These are phyloP conservation scores for Sporopachydermia lactativora DNA, from an alignment of 805 yeast species.

Conservation along the genomic window DNA sequence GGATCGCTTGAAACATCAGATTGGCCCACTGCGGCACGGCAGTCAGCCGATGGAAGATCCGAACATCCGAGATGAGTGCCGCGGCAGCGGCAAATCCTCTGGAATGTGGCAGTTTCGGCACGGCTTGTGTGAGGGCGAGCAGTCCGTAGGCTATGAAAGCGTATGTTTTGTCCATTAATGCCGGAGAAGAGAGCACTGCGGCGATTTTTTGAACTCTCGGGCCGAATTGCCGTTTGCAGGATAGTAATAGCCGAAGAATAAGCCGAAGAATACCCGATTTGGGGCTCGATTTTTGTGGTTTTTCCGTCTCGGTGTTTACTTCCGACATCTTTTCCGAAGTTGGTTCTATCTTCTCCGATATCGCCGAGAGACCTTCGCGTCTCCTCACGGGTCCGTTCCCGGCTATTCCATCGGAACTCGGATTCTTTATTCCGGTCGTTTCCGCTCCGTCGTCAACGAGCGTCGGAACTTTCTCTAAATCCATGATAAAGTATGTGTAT, in stretches of 20 bases:
- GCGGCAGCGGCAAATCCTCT: not conserved
- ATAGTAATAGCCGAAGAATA: not conserved
- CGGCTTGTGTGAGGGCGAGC: not conserved
- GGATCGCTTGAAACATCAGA: not conserved
- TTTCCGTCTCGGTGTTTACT: too few relatives aligned
- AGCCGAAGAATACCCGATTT: too few relatives aligned
- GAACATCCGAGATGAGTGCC: not conserved
- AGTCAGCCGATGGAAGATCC: not conserved
- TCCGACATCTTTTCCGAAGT: too few relatives aligned
- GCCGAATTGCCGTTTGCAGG: not conserved
- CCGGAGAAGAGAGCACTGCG: not conserved
- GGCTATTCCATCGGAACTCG: too few relatives aligned
- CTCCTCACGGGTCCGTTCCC: too few relatives aligned
- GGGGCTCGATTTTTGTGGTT: too few relatives aligned
- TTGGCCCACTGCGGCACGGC: not conserved
- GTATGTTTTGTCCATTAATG: not conserved
- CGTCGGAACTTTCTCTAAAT: too few relatives aligned
- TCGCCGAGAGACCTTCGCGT: too few relatives aligned
- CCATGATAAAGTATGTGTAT: too few relatives aligned
- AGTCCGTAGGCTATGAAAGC: not conserved
- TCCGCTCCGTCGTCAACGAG: too few relatives aligned
- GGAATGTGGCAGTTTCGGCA: not conserved
- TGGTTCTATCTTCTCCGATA: too few relatives aligned
- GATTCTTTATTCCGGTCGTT: too few relatives aligned
- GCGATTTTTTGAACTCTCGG: not conserved